Conservation (phyloP, 257 asterid species). For the Verbena officinalis region DNA sequence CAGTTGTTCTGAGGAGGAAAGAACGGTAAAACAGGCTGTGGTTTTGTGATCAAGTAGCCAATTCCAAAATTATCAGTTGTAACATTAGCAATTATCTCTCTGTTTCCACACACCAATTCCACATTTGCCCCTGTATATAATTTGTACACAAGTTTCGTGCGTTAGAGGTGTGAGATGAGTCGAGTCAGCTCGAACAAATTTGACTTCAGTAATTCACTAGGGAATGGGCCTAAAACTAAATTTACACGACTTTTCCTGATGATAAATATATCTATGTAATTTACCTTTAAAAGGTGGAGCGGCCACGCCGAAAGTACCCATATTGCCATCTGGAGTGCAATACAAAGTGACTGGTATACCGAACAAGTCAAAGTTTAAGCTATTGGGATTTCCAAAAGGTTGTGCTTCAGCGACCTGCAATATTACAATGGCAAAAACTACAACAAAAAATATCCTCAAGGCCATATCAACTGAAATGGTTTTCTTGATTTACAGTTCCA, state of each 20-base stretch:
- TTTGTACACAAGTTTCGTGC: too few relatives aligned
- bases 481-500: too few relatives aligned
- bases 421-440: background rate
- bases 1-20: conserved; percentile 14
- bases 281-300: conserved; percentile 29
- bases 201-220: too few relatives aligned
- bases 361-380: background rate
- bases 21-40: conserved; percentile 12
- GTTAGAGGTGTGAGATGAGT: too few relatives aligned
- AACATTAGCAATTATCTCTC: background rate
- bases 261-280: too few relatives aligned
- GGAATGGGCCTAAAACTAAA: too few relatives aligned
- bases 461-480: background rate
- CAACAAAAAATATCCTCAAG: background rate
- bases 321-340: conserved; percentile 28
- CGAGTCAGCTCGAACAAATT: too few relatives aligned
- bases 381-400: background rate
- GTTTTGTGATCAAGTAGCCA: conserved; percentile 1
- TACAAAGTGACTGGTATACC: conserved; percentile 22
- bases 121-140: conserved; percentile 11
- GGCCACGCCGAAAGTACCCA: background rate
- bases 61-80: conserved; percentile 15
- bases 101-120: conserved; percentile 18
- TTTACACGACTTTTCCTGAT: too few relatives aligned
- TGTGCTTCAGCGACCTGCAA: background rate